Conservation (phyloP, 2,329 filamentous ascomycete genomes). For the Neofusicoccum umdonicola region DNA sequence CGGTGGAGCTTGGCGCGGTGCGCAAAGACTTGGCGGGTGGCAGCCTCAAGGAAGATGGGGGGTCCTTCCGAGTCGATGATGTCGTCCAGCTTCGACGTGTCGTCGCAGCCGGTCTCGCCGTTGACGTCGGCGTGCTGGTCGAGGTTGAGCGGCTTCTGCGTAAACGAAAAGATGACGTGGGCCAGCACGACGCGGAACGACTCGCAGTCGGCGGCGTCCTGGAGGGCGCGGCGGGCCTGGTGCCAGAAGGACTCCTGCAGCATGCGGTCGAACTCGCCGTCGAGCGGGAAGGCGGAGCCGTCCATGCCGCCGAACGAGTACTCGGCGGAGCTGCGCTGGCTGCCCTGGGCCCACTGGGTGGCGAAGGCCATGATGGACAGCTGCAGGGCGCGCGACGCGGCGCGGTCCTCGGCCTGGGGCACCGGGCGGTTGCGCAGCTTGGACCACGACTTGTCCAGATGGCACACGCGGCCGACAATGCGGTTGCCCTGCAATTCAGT, state of each 20-base stretch:
- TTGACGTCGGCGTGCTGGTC: slow-evolving; percentile 16
- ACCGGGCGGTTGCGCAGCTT: slow-evolving; percentile 42
- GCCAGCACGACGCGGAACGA: slow-evolving; percentile 47
- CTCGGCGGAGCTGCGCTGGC: slow-evolving; percentile 26
- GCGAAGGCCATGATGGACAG: slow-evolving; percentile 54
- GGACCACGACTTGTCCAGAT: slow-evolving; percentile 47
- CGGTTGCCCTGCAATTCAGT: slow-evolving; percentile 33
- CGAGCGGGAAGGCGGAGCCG: slow-evolving; percentile 15
- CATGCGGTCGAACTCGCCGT: slow-evolving; percentile 34
- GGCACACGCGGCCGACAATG: slow-evolving; percentile 51
- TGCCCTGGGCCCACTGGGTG: slow-evolving; percentile 47
- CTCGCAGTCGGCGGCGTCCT: slow-evolving; percentile 39
- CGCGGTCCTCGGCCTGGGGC: slow-evolving; percentile 43
- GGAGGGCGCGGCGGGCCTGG: slow-evolving; percentile 40
- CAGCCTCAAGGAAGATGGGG: slow-evolving; percentile 41
- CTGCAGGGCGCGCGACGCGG: slow-evolving; percentile 48
- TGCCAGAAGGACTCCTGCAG: slow-evolving; percentile 44
- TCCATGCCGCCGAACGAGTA: slow-evolving; percentile 29
- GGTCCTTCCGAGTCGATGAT: slow-evolving; percentile 36
- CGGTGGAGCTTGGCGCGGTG: slow-evolving; percentile 18
- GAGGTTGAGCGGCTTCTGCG: slow-evolving; percentile 38
- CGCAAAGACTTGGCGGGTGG: slow-evolving; percentile 40
- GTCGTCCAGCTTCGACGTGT: slow-evolving; percentile 32
- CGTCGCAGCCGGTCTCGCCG: slow-evolving; percentile 21
- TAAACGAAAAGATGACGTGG: slow-evolving; percentile 47